Base-by-base conservation (phyloP, 208 protist genomes). In the Crithidia sp. region DNA sequence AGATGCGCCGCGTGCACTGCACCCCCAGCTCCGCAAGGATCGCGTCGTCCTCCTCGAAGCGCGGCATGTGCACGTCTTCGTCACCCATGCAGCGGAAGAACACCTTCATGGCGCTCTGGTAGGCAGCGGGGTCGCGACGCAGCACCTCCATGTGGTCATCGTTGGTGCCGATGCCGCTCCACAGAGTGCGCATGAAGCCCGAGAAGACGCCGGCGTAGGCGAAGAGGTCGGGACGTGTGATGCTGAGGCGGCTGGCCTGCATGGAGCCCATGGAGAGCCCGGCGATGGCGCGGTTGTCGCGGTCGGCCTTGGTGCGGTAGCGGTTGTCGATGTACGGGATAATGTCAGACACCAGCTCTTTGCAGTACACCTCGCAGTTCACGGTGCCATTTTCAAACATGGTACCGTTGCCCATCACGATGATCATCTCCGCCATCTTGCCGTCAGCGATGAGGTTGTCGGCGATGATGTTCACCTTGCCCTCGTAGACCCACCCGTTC, bases 391-490 rank as follows among this genome's bases (percentile, higher is more conserved):
- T 65, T 36, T 36, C 59, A 44, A 67, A 65, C 28, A 79, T 72
- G 40, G 68, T 76, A 5, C 68, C 64, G 49, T 61, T 76, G 17
- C 67, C 56, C 58, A 83, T 69, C 7, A 76, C 68, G 45, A 83
- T 76, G 39, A 76, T 75, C 53, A 73, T 79, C 13, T 73, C 59
- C 45, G 52, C 41, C 41, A 73, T 76, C 45, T 49, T 56, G 44
- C 75, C 66, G 37, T 66, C 60, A 41, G 61, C 36, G 53, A 79
- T 76, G 45, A 84, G 74, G 63, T 84, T 84, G 76, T 84, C 79
- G 9, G 79, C 80, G 43, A 81, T 81, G 57, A 81, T 57, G 65
- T 85, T 85, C 45, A 74, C 64, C 79, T 84, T 84, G n/a, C 79
- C 75, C 49, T 67, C 63, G 6, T 77, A 62, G 14, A 81, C 36